A percentile compares a stretch with the other conserved stretches of the same genome.
phyloP scores from a whole-genome alignment of 768 basidiomycete species.

The Suillus weaverae region DNA sequence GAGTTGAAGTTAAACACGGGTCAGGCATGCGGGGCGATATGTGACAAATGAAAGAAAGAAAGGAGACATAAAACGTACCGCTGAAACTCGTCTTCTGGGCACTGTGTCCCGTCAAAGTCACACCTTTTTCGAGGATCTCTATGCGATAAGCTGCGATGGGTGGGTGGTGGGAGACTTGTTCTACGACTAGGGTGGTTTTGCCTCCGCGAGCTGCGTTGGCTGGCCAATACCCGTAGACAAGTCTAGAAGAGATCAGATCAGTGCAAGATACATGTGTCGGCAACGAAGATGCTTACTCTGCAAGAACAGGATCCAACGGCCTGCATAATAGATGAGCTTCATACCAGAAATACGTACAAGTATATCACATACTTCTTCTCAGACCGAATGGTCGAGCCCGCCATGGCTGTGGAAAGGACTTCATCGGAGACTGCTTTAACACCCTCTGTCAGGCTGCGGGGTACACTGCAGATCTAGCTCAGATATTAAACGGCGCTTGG shows the following conservation, averaged over 20 bases:
- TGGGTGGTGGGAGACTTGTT: slow-evolving; percentile 97
- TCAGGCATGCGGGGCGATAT: not conserved
- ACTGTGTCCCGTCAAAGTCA: slow-evolving; percentile 81
- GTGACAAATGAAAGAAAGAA: not conserved
- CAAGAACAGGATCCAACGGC: slow-evolving; percentile 93
- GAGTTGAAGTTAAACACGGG: slow-evolving; percentile 2
- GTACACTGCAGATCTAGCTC: too few relatives aligned
- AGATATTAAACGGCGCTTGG: too few relatives aligned
- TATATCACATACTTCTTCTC: slow-evolving; percentile 83
- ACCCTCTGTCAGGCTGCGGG: too few relatives aligned
- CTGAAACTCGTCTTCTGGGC: slow-evolving; percentile 97
- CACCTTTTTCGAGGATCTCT: slow-evolving; percentile 73
- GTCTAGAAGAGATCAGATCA: slow-evolving; percentile 36
- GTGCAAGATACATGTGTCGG: not conserved
- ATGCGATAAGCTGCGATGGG: slow-evolving; percentile 88
- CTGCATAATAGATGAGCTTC: slow-evolving; percentile 39
- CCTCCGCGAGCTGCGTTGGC: slow-evolving; percentile 64
- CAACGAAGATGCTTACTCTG: slow-evolving; percentile 58
- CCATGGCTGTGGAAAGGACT: too few relatives aligned
- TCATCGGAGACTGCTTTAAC: too few relatives aligned
- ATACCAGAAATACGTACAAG: not conserved
- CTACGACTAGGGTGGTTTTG: slow-evolving; percentile 81
- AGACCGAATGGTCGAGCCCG: too few relatives aligned
- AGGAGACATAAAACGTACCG: slow-evolving; percentile 38
- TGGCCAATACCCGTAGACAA: slow-evolving; percentile 91